Evolutionary conservation across 1,284 basidiomycete genomes (phyloP).

Genomic region (Exobasidium cylindrosporum): DNA sequence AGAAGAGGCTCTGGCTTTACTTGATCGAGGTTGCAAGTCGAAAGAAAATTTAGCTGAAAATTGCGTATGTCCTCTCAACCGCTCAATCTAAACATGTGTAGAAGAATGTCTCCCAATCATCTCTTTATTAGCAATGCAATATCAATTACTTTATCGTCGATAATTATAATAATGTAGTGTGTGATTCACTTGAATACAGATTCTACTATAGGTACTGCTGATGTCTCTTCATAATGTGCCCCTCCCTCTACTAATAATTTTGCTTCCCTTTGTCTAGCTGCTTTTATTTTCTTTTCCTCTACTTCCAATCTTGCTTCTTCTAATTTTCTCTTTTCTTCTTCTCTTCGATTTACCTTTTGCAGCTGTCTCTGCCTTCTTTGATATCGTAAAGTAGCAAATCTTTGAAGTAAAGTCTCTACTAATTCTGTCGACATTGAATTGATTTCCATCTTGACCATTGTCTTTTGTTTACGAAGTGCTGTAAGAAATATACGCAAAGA

Average conservation of each 20-base stretch:
- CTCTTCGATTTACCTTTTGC: not conserved
- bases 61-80: not conserved
- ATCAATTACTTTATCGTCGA: too few relatives aligned
- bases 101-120: too few relatives aligned
- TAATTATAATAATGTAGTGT: too few relatives aligned
- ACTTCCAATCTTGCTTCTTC: not conserved
- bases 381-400: not conserved
- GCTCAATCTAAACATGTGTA: not conserved
- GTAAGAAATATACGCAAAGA: not conserved
- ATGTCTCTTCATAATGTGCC: too few relatives aligned
- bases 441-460: not conserved
- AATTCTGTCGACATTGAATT: not conserved
- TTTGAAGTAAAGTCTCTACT: not conserved
- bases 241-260: not conserved
- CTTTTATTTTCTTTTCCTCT: not conserved
- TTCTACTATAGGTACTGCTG: too few relatives aligned
- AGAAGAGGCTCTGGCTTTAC: slow-evolving; percentile 35
- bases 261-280: not conserved
- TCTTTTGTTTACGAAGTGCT: not conserved
- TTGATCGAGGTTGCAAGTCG: slow-evolving; percentile 27
- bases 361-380: not conserved
- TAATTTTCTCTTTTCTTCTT: not conserved
- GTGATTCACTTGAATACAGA: too few relatives aligned
- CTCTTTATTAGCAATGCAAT: too few relatives aligned
- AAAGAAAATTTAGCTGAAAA: not conserved